Percentiles rank a stretch among this genome's conserved stretches.
Evolutionary conservation across 106 monocot genomes (phyloP).

Genomic region (Amphibolis antarctica): DNA sequence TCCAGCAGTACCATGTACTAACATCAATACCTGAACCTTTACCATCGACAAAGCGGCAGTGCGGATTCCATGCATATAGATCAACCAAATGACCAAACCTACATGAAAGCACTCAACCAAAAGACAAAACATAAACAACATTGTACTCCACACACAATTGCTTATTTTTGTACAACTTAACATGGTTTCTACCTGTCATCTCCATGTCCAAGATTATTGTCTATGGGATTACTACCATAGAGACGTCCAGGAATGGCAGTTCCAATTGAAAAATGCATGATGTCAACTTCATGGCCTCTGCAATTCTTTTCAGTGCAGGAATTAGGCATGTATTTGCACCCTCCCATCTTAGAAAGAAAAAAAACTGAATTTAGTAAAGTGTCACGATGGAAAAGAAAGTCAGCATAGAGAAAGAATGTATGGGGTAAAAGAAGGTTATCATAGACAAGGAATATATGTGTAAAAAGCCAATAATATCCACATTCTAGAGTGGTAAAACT

Average conservation of each 20-base stretch:
- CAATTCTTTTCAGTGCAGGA: slow-evolving; percentile 66
- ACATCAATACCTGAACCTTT: slow-evolving; percentile 49
- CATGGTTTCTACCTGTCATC: slow-evolving; percentile 49
- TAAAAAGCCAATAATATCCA: too few relatives aligned
- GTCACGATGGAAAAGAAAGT: background rate
- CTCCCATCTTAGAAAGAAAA: slow-evolving; percentile 67
- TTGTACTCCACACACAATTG: background rate
- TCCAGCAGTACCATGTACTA: background rate
- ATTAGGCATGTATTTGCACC: slow-evolving; percentile 57
- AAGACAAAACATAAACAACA: background rate
- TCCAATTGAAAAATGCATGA: slow-evolving; percentile 98
- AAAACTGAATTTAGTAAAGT: slow-evolving; percentile 1
- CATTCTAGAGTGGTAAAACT: too few relatives aligned
- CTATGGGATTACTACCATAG: slow-evolving; percentile 77
- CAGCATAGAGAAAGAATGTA: background rate
- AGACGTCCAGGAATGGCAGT: slow-evolving; percentile 92
- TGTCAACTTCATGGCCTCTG: slow-evolving; percentile 86
- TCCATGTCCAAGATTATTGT: slow-evolving; percentile 54
- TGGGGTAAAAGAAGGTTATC: background rate
- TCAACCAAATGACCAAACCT: slow-evolving; percentile 95
- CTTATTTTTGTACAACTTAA: background rate
- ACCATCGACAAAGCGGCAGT: slow-evolving; percentile 78
- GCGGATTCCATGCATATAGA: slow-evolving; percentile 91
- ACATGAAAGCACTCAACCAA: slow-evolving; percentile 2
- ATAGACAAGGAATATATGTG: background rate